A percentile compares a stretch with the other conserved stretches of the same genome.
These are phyloP conservation scores for Colletotrichum salicis DNA, from an alignment of 2,329 filamentous ascomycete genomes.

Conservation along the genomic window DNA sequence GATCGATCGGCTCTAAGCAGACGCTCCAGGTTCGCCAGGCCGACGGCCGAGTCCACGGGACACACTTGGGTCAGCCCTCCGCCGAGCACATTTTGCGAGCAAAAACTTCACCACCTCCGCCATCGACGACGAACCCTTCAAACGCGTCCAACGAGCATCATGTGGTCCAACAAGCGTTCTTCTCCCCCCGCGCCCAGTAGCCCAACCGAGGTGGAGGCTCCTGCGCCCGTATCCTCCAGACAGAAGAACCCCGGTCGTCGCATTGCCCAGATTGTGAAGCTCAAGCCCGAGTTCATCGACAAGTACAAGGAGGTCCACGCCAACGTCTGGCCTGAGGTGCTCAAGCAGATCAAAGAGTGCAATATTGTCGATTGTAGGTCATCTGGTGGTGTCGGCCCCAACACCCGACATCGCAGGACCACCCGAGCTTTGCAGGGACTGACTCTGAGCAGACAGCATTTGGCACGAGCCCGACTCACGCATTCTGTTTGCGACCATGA, in stretches of 20 bases:
- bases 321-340: conserved; percentile 80
- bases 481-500: conserved; percentile 80
- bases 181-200: conserved; percentile 19
- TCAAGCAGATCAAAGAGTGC: conserved; percentile 79
- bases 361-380: conserved; percentile 77
- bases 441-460: conserved; percentile 69
- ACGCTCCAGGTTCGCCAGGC: conserved; percentile 17
- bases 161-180: conserved; percentile 34
- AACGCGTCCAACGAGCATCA: not conserved
- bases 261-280: conserved; percentile 77
- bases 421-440: not conserved
- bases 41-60: conserved; percentile 22
- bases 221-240: conserved; percentile 27
- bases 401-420: not conserved
- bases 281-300: conserved; percentile 73
- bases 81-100: conserved; percentile 19
- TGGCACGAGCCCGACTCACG: conserved; percentile 72
- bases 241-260: conserved; percentile 60
- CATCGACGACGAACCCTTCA: conserved; percentile 17
- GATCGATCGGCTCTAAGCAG: conserved; percentile 29
- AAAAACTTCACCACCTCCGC: conserved; percentile 9
- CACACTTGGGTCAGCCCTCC: conserved; percentile 21
- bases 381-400: not conserved
- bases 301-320: conserved; percentile 81
- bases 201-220: conserved; percentile 25